Percentiles rank a stretch among this genome's conserved stretches.
Conservation (phyloP, 352 stramenopile genomes). For the Globisporangium canariense region DNA sequence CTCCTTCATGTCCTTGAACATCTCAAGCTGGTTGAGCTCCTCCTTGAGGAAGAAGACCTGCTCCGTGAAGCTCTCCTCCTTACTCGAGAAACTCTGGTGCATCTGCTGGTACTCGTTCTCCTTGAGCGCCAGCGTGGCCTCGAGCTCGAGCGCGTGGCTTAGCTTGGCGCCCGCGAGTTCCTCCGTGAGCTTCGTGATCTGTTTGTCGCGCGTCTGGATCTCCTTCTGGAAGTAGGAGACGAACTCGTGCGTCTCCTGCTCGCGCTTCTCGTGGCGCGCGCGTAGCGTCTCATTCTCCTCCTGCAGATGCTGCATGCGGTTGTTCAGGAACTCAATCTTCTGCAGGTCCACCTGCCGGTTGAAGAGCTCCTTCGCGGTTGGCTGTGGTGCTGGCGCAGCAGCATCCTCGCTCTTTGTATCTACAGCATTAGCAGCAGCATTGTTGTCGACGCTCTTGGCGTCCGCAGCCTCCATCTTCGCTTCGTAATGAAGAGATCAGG, state of each 20-base stretch:
- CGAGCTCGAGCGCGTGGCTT: slow-evolving; percentile 57
- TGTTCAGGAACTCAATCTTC: slow-evolving; percentile 59
- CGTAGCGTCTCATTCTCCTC: slow-evolving; percentile 79
- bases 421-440: background rate
- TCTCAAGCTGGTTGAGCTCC: slow-evolving; percentile 62
- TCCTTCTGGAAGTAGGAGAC: slow-evolving; percentile 93
- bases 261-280: slow-evolving; percentile 76
- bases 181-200: slow-evolving; percentile 77
- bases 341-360: slow-evolving; percentile 64
- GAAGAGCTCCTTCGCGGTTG: slow-evolving; percentile 51
- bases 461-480: slow-evolving; percentile 13
- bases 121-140: slow-evolving; percentile 43
- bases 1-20: slow-evolving; percentile 71
- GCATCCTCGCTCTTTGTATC: background rate
- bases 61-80: slow-evolving; percentile 53
- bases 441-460: background rate
- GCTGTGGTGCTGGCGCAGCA: background rate
- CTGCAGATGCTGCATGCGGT: slow-evolving; percentile 57
- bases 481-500: background rate
- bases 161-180: slow-evolving; percentile 67
- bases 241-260: slow-evolving; percentile 94
- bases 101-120: slow-evolving; percentile 44
- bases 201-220: slow-evolving; percentile 82
- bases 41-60: slow-evolving; percentile 61
- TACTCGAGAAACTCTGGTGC: slow-evolving; percentile 35